Evolutionary conservation across 192 early-diverging fungal genomes (phyloP), one percentile per base, ranked within the genome.

Genomic region (Entophlyctis luteolus): DNA sequence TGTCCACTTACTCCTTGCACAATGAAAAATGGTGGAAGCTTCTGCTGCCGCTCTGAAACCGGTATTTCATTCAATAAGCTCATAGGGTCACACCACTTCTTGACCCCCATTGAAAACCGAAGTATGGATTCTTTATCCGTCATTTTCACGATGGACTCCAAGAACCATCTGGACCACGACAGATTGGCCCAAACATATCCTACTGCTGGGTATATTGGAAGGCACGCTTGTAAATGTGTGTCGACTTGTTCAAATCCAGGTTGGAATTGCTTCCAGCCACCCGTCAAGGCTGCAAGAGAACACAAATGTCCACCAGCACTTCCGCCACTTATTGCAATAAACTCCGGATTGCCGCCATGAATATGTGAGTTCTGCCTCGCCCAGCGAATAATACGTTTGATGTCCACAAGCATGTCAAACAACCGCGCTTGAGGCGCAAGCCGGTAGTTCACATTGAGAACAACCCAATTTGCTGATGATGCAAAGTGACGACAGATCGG

Each of bases 331-430:
- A 88, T 74, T 6, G 83, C 81, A 46, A 90, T 77, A 46, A 84
- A 88, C 22, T 72, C 52, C 2, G 86, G 79, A 65, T 90, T 80
- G 5, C 89, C 89, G 39, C 87, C 87, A 71, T 85, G 88, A 6
- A 65, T 59, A 48, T 66, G 69, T 48, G 86, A 80, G 56, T 83
- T 81, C 37, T 77, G 54, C 45, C 79, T 84, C 25, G 85, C 77
- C 89, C 89, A 90, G 25, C 86, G 77, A 29, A 90, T 62, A 35
- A 84, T 85, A 6, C 87, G 79, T 65, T 90, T 88, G 59, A 84
- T 79, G 60, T 90, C 87, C 16, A 82, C 72, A 18, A 90, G 42
- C 56, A 88, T 88, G 27, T 78, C 77, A 1, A 81, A 75, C 52
- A 85, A 82, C 29, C 77, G 71, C 48, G 68, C 58, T 34, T 74